A percentile compares a stretch with the other conserved stretches of the same genome.
Conservation (phyloP, 768 basidiomycete genomes). For the Tephrocybe sp. region DNA sequence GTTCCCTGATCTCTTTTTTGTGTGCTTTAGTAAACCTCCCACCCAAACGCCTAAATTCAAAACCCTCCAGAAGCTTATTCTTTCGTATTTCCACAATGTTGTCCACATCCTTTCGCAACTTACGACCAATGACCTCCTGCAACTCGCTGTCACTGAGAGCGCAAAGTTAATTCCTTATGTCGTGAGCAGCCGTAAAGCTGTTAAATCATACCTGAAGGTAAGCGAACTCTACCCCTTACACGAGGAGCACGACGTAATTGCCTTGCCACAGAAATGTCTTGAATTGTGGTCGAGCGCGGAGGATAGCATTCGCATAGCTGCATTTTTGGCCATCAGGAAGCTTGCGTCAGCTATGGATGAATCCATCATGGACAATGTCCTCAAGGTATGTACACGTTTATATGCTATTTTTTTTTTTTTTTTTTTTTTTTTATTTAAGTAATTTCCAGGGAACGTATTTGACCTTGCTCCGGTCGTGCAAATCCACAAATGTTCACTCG, state of each 20-base stretch:
- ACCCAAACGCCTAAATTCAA: conserved; percentile 80
- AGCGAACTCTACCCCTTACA: neutral
- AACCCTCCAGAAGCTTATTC: conserved; percentile 79
- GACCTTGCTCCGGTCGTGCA: conserved; percentile 78
- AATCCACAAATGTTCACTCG: conserved; percentile 82
- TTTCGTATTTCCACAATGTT: conserved; percentile 88
- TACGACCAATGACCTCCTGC: conserved; percentile 59
- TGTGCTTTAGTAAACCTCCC: conserved; percentile 70
- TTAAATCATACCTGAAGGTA: conserved; percentile 88
- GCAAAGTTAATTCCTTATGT: conserved; percentile 90
- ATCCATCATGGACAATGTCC: conserved; percentile 76
- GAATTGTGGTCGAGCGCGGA: conserved; percentile 80
- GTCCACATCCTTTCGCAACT: conserved; percentile 77
- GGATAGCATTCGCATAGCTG: conserved; percentile 79
- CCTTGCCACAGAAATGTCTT: conserved; percentile 63
- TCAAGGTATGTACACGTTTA: conserved; percentile 61
- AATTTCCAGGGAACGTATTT: conserved; percentile 76
- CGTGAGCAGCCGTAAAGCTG: conserved; percentile 75
- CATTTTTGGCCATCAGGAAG: conserved; percentile 81
- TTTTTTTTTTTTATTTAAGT: neutral
- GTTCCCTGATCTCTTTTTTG: conserved; percentile 1
- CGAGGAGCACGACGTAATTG: neutral
- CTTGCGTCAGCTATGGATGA: conserved; percentile 77
- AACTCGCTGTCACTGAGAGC: conserved; percentile 78
- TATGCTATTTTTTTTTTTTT: neutral